Base-by-base conservation (phyloP, 371 early-diverging fungal species). In the Zychaea mexicana region DNA sequence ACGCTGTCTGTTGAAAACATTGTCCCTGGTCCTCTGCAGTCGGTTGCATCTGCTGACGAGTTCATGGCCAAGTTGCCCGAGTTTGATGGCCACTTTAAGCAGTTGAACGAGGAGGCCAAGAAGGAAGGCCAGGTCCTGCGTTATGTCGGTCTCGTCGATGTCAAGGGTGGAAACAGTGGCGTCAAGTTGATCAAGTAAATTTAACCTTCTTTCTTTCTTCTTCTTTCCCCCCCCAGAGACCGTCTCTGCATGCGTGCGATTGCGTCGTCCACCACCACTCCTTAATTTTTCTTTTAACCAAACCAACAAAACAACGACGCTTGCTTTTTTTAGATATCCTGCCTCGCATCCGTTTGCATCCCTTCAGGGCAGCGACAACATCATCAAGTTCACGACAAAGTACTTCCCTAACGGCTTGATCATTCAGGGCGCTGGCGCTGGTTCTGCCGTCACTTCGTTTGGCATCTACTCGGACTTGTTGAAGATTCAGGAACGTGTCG, bases 381-480 rank as follows among this genome's bases (percentile, higher is more conserved):
- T 98, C 66, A 91, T 98, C 73, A 92, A 94, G 10, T 95, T 98
- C 72, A 94, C 91, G 17, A 97, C 99, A 0, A 87, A 92, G 71
- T 82, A 94, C 32, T 98, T 97, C 88, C 93, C 96, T 26, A 94
- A 85, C 69, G 94, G 95, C 30, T 75, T 98, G 54, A 95, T 96
- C 73, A 89, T 98, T 61, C 96, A 96, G 81, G 98, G 98, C 15
- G 92, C 97, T 38, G 98, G 98, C 26, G 98, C 98, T 22, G 98
- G 98, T 21, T 94, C 93, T 33, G 93, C 90, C n/a, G 96, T 96
- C 56, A 98, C 98, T 21, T 96, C 98, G 3, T 96, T 93, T 79
- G 98, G 98, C 42, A 93, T 97, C 71, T 94, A 93, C 67, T 86
- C 93, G 21, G 98, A 98, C 74, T 65, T 96, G 26, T 81, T 96